phyloP scores from a whole-genome alignment of 805 yeast species.

The Saccharomycopsis microspora region DNA sequence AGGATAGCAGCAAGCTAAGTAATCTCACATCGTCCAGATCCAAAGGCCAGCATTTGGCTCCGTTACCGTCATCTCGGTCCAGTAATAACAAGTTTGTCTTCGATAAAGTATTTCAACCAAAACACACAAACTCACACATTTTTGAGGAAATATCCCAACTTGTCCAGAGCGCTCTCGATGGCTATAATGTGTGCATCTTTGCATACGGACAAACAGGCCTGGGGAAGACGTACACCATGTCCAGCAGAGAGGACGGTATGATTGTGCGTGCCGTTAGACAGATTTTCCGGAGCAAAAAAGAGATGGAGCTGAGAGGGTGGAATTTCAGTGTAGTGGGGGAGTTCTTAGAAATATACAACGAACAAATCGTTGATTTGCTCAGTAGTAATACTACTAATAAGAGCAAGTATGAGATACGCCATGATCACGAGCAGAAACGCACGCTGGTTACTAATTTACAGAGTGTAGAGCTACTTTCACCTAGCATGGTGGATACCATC shows the following conservation, averaged over 20 bases:
- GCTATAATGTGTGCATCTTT: conserved; percentile 84
- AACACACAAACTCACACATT: conserved; percentile 44
- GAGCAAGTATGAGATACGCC: conserved; percentile 57
- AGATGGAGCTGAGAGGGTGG: conserved; percentile 49
- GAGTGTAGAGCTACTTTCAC: conserved; percentile 32
- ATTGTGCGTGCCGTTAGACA: conserved; percentile 66
- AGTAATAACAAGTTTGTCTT: conserved; percentile 41
- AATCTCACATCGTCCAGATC: conserved; percentile 14
- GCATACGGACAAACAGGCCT: conserved; percentile 98
- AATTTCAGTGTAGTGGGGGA: conserved; percentile 52
- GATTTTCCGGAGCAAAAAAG: conserved; percentile 47
- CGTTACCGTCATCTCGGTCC: conserved; percentile 12
- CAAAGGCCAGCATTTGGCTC: conserved; percentile 14
- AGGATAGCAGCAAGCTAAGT: no score
- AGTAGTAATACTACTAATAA: conserved; percentile 11
- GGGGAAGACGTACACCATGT: conserved; percentile 91
- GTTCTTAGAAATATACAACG: conserved; percentile 85
- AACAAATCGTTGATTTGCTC: conserved; percentile 61
- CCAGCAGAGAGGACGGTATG: conserved; percentile 59
- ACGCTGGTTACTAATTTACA: conserved; percentile 56
- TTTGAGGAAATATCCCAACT: conserved; percentile 81
- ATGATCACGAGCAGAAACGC: conserved; percentile 39
- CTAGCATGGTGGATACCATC: conserved; percentile 37
- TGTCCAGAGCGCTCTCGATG: conserved; percentile 79
- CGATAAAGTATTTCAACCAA: conserved; percentile 62